Base-by-base conservation (phyloP, 2,329 filamentous ascomycete species). In the Chrysosporium queenslandicum region DNA sequence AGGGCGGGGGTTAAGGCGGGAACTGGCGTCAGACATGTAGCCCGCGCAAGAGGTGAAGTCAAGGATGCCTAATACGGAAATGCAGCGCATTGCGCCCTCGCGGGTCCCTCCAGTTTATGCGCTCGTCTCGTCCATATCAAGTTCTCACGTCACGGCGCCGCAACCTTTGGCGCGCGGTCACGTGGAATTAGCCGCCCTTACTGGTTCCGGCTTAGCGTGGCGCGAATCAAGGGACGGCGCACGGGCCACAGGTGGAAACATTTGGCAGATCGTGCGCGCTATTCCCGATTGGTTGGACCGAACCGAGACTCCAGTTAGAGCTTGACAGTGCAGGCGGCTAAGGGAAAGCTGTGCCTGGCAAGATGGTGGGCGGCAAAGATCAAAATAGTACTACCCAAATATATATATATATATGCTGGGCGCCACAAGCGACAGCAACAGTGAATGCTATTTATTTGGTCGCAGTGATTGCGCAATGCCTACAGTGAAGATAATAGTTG, bases 1-100 rank as follows among this genome's bases (percentile, higher is more conserved):
- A 40, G 34, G 11, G 32, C 32, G 36, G 36, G 16, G 46, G 12
- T 32, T 36, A 21, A 27, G 11, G 32, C 32, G 36, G 36, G 16
- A 48, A 12, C 25, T 36, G 23, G 11, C 21, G 50, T 14, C 25
- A 21, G 49, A 46, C 53, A 46, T 46, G 39, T 51, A 51, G 39
- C 23, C 29, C 29, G 47, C 11, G 41, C 27, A 39, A 30, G 49
- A 52, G 46, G 37, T 16, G 45, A 47, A 14, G 49, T 55, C 23
- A 46, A 46, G 45, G 36, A 18, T 50, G 34, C 47, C 14, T 18
- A 23, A 50, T 56, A 51, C 37, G 42, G 46, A 32, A 49, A 48
- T 48, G 36, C 34, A 43, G 43, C 14, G 20, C 49, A 51, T 36
- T 25, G 3, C 18, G n/a, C 40, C 37, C 39, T 50, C 21, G 18